Evolutionary conservation across 2,329 filamentous ascomycete genomes (phyloP), one percentile per base, ranked within the genome.

Genomic region (Pseudogymnoascus verrucosus): DNA sequence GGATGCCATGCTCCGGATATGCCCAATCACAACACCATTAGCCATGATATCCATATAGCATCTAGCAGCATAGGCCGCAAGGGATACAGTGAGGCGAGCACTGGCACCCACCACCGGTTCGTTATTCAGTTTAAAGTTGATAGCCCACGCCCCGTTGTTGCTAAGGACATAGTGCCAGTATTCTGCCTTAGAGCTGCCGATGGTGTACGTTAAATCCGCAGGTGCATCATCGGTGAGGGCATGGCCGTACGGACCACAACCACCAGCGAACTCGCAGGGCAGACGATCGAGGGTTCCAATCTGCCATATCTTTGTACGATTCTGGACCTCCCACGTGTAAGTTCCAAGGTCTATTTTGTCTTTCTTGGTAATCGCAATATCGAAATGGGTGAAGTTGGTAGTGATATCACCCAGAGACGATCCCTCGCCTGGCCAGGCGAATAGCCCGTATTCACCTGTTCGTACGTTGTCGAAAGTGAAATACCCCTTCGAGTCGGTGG

Each of bases 161-260:
- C 63, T 65, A 23, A 80, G 79, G 0, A 74, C 79, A 62, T 80
- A 82, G 65, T 76, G 82, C 80, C 80, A 82, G 63, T 82, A 79
- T 0, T 69, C 66, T 2, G 72, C 71, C 5, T 69, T 69, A 16
- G 71, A 76, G 60, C 67, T 62, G 2, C 78, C 78, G 11, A 80
- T 69, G 0, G 72, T 77, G 67, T 76, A 82, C 0, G 74, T 78
- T 8, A 82, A 66, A 62, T 81, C 77, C 2, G 73, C 76, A 0
- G 80, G 79, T 37, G 78, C 80, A 1, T 74, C 69, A 4, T 74
- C 74, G 1, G 79, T 77, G 8, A 79, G 72, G 4, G 68, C 79
- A 65, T 82, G 79, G 63, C 78, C 71, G 66, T 78, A 75, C 0
- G 78, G 77, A 5, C 74, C 72, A 1, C 78, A 77, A 5, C 77